Evolutionary conservation across 2,329 filamentous ascomycete species (phyloP).

Genomic region (Fusarium sp.): DNA sequence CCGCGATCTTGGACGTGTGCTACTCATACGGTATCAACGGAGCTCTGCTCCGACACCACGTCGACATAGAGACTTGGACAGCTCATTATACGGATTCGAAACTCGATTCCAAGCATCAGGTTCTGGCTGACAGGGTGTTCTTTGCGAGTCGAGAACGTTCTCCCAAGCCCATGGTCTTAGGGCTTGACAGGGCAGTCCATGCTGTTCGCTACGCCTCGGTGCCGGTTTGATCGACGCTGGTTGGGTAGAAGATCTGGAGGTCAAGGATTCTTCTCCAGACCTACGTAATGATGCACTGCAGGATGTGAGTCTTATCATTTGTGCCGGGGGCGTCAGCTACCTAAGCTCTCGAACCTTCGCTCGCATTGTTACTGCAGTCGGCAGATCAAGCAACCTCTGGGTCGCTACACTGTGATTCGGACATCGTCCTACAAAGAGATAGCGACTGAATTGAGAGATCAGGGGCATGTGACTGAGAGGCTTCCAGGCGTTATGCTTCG

Average conservation of each 20-base stretch:
- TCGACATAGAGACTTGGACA: not conserved
- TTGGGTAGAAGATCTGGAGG: not conserved
- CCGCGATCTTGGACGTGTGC: not conserved
- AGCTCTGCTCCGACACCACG: not conserved
- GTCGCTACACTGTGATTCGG: not conserved
- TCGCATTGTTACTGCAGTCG: not conserved
- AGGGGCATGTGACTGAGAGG: not conserved
- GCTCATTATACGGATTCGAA: not conserved
- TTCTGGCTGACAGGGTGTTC: not conserved
- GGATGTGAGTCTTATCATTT: not conserved
- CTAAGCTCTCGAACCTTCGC: not conserved
- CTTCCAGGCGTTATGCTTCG: not conserved
- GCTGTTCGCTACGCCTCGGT: not conserved
- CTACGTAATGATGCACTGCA: rapidly evolving
- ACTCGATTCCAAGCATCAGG: rapidly evolving
- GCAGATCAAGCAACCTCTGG: not conserved
- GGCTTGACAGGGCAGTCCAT: not conserved
- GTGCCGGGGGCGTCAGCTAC: not conserved
- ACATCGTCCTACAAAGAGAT: not conserved
- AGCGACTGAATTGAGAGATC: not conserved
- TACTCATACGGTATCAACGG: not conserved
- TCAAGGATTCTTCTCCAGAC: not conserved
- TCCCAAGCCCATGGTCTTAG: not conserved
- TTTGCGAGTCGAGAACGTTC: not conserved
- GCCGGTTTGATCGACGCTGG: not conserved